A percentile compares a stretch with the other conserved stretches of the same genome.
These are phyloP conservation scores for Trypanosoma vivax DNA, from an alignment of 208 protist genomes.

Conservation along the genomic window DNA sequence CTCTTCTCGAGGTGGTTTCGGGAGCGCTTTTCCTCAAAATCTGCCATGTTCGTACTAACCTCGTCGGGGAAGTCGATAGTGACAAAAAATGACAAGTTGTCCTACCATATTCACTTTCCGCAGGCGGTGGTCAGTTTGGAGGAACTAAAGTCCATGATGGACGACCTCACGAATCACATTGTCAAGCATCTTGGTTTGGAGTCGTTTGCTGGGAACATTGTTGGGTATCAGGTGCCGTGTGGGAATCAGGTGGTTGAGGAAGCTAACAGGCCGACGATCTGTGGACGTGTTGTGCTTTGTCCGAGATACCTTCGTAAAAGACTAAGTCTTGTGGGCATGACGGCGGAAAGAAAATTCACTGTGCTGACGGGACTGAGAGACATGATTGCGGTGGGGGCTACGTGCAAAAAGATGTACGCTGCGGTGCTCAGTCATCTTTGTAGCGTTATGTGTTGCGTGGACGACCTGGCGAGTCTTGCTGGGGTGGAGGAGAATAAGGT, in stretches of 20 bases:
- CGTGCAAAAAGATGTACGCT: neutral
- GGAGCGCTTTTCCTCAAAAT: conserved; percentile 15
- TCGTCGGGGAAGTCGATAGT: conserved; percentile 42
- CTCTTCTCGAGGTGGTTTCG: conserved; percentile 45
- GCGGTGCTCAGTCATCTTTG: neutral
- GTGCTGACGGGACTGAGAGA: conserved; percentile 1
- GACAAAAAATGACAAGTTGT: conserved; percentile 35
- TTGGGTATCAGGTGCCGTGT: neutral
- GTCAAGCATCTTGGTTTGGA: neutral
- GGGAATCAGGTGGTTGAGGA: neutral
- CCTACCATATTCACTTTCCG: conserved; percentile 66
- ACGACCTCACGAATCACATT: conserved; percentile 23
- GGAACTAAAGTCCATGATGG: conserved; percentile 15
- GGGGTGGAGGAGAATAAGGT: neutral
- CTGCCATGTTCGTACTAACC: conserved; percentile 33
- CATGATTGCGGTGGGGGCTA: too few species aligned
- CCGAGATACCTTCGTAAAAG: neutral
- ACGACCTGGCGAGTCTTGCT: neutral
- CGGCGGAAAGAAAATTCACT: neutral
- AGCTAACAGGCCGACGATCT: neutral
- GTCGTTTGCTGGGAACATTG: conserved; percentile 6
- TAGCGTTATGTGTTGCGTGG: neutral
- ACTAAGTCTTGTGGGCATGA: neutral
- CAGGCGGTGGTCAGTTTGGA: conserved; percentile 30
- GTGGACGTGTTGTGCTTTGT: conserved; percentile 6